These are phyloP conservation scores for Elaeis guineensis DNA, from an alignment of 176 grass and related monocot species.

Conservation along the genomic window DNA sequence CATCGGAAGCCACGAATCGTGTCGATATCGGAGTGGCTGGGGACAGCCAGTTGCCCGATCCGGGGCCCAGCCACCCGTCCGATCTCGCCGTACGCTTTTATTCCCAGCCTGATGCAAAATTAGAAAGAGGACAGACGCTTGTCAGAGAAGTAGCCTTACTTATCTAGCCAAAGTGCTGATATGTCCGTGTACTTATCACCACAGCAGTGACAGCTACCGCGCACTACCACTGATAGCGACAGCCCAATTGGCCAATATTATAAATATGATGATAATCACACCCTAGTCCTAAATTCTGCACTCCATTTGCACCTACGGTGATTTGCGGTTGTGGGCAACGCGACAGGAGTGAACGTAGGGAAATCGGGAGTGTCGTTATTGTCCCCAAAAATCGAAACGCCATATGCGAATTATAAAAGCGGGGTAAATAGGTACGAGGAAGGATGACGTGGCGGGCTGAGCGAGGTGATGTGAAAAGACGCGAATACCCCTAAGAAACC, in stretches of 20 bases:
- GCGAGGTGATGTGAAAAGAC: neutral
- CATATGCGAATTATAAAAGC: slow-evolving; percentile 1
- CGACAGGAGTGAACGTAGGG: neutral
- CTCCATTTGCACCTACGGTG: no score
- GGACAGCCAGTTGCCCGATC: no score
- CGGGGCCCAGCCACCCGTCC: neutral
- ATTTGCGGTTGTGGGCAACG: no score
- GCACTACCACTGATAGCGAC: neutral
- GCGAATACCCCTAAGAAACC: neutral
- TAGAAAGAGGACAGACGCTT: slow-evolving; percentile 23
- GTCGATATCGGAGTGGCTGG: no score
- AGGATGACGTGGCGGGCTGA: slow-evolving; percentile 59
- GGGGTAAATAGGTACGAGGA: slow-evolving; percentile 70
- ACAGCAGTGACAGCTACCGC: slow-evolving; percentile 16
- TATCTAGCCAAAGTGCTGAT: slow-evolving; percentile 10
- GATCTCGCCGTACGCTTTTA: neutral
- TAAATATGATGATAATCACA: no score
- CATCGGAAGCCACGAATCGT: no score
- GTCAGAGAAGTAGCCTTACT: accelerated
- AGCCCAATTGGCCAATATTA: no score
- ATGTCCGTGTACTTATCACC: accelerated
- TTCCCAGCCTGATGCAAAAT: slow-evolving; percentile 6
- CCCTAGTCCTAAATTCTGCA: no score
- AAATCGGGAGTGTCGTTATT: neutral
- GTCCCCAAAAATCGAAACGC: no score